A percentile compares a stretch with the other conserved stretches of the same genome.
These are phyloP conservation scores for Raffaelea ambrosiae DNA, from an alignment of 2,329 filamentous ascomycete species.

Conservation along the genomic window DNA sequence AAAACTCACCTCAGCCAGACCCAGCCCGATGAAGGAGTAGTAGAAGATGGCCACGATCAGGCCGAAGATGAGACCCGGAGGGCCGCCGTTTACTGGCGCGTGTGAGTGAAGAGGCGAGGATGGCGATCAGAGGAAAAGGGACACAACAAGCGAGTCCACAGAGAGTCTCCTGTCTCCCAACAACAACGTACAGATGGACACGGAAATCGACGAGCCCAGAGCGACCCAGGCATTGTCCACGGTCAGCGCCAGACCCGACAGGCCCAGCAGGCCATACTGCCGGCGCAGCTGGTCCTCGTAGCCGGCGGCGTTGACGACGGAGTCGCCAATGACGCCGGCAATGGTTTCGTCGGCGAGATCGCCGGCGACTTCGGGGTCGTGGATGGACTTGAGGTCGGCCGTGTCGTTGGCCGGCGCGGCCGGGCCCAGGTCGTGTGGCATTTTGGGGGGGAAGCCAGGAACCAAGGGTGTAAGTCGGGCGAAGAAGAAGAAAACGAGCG, in stretches of 20 bases:
- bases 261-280: constrained; percentile 52
- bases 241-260: constrained; percentile 51
- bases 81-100: constrained; percentile 29
- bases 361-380: constrained; percentile 7
- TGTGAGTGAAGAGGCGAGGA: neutral
- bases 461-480: too few species aligned
- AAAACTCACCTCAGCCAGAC: constrained; percentile 28
- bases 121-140: too few species aligned
- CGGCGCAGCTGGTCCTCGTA: constrained; percentile 55
- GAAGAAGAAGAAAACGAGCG: neutral
- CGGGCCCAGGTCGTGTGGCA: neutral
- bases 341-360: constrained; percentile 22
- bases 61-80: constrained; percentile 32
- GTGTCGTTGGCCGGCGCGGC: too few species aligned
- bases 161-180: neutral
- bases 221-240: constrained; percentile 60
- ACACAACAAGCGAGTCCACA: too few species aligned
- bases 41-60: constrained; percentile 33
- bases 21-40: constrained; percentile 32
- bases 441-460: too few species aligned
- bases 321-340: constrained; percentile 25
- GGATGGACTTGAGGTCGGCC: too few species aligned
- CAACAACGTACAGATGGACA: constrained; percentile 37
- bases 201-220: constrained; percentile 50
- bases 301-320: constrained; percentile 53